A percentile compares a stretch with the other conserved stretches of the same genome.
Evolutionary conservation across 305 asterid species (phyloP).

Genomic region (Fraxinus xanthoxyloides): DNA sequence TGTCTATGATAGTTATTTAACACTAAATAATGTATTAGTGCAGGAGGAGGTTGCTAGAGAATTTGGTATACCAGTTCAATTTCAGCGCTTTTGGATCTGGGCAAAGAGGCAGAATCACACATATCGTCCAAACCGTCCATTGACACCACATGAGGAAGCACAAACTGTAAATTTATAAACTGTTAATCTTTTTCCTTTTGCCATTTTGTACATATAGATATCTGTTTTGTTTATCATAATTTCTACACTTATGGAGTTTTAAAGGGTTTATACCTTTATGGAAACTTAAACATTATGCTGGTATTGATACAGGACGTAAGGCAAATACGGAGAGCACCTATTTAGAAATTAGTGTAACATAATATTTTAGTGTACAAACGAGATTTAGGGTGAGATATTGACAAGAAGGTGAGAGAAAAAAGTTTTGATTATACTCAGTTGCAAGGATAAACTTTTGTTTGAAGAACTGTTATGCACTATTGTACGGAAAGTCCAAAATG

Average conservation of each 20-base stretch:
- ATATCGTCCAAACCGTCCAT: constrained; percentile 85
- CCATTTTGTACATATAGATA: background rate
- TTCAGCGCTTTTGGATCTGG: constrained; percentile 92
- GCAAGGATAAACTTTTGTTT: background rate
- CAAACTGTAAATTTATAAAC: constrained; percentile 51
- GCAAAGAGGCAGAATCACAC: constrained; percentile 94
- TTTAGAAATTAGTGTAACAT: background rate
- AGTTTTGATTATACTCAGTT: constrained; percentile 5
- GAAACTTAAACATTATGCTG: background rate
- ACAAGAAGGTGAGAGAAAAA: constrained; percentile 1
- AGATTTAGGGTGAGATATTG: background rate
- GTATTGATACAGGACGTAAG: background rate
- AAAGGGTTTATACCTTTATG: background rate
- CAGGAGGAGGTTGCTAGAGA: constrained; percentile 93
- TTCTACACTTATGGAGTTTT: background rate
- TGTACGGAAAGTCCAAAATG: background rate
- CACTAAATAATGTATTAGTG: constrained; percentile 23
- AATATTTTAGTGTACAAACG: background rate
- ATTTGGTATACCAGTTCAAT: constrained; percentile 77
- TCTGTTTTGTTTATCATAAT: too few relatives aligned
- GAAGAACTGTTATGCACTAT: constrained; percentile 1
- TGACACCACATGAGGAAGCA: constrained; percentile 76
- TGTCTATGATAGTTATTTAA: background rate
- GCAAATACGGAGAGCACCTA: background rate
- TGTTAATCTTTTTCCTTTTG: background rate